phyloP scores from a whole-genome alignment of 2,329 filamentous ascomycete species.

The Fusarium nelsonii region DNA sequence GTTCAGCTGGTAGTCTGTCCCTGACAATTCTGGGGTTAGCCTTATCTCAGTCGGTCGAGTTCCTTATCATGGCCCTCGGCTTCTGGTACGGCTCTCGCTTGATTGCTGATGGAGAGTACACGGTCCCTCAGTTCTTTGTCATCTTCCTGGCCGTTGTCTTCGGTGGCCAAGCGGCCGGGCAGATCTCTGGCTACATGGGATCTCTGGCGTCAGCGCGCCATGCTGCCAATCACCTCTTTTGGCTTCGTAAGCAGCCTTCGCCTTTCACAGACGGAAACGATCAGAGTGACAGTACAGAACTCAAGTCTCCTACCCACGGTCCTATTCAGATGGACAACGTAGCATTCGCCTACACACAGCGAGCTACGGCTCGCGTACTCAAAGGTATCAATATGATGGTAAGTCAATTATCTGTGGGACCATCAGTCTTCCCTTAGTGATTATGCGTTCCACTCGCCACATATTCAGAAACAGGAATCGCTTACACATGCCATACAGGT shows the following conservation, averaged over 20 bases:
- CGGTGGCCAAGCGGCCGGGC: constrained; percentile 1
- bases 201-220: constrained; percentile 5
- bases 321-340: too few relatives aligned
- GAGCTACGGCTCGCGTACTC: too few relatives aligned
- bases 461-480: too few relatives aligned
- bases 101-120: constrained; percentile 57
- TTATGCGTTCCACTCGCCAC: too few relatives aligned
- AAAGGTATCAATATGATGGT: too few relatives aligned
- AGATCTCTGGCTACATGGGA: constrained; percentile 53
- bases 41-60: constrained; percentile 49
- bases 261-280: too few relatives aligned
- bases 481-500: too few relatives aligned
- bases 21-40: constrained; percentile 11
- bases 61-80: constrained; percentile 52
- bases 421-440: too few relatives aligned
- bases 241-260: constrained; percentile 48
- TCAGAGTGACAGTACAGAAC: too few relatives aligned
- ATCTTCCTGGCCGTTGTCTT: constrained; percentile 55
- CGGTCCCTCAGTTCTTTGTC: constrained; percentile 62
- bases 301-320: too few relatives aligned
- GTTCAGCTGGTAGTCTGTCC: neutral
- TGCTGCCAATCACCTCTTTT: constrained; percentile 60
- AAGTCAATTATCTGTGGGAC: too few relatives aligned
- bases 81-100: constrained; percentile 57
- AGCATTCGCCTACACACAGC: too few relatives aligned